Evolutionary conservation across 2,329 filamentous ascomycete genomes (phyloP).

Genomic region (Talaromyces albobiverticillius): DNA sequence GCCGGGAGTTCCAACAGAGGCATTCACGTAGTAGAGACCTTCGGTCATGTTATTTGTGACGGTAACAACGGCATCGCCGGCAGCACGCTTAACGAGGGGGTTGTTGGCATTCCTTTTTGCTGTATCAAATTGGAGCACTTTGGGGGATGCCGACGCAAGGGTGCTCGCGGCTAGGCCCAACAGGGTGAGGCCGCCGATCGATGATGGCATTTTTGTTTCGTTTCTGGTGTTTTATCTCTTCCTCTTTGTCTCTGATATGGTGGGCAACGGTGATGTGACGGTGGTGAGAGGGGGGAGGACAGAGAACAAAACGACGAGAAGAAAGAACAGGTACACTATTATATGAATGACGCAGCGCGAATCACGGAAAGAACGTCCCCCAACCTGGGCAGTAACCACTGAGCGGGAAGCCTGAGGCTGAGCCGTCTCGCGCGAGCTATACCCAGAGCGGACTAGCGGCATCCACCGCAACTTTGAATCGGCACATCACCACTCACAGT

Average conservation of each 20-base stretch:
- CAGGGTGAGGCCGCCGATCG: slow-evolving; percentile 3
- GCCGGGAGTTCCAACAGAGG: slow-evolving; percentile 60
- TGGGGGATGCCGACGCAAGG: slow-evolving; percentile 14
- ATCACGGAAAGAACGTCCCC: no score
- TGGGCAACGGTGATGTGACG: no score
- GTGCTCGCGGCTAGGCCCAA: slow-evolving; percentile 11
- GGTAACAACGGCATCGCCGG: slow-evolving; percentile 3
- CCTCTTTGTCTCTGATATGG: background rate
- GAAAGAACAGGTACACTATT: background rate
- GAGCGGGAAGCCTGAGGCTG: no score
- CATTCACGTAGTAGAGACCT: slow-evolving; percentile 61
- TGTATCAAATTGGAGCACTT: no score
- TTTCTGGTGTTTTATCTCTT: background rate
- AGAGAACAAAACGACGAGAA: background rate
- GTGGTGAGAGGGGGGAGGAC: background rate
- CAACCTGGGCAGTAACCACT: no score
- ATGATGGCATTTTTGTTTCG: slow-evolving; percentile 1
- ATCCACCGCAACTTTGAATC: no score
- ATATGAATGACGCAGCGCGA: no score
- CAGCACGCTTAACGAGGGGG: slow-evolving; percentile 9
- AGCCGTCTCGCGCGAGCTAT: no score
- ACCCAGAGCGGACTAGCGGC: no score
- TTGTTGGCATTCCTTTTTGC: slow-evolving; percentile 5
- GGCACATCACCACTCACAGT: no score
- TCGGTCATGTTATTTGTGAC: slow-evolving; percentile 9